Percentiles rank a stretch among this genome's conserved stretches.
These are phyloP conservation scores for Colletotrichum melonis DNA, from an alignment of 2,329 filamentous ascomycete genomes.

Conservation along the genomic window DNA sequence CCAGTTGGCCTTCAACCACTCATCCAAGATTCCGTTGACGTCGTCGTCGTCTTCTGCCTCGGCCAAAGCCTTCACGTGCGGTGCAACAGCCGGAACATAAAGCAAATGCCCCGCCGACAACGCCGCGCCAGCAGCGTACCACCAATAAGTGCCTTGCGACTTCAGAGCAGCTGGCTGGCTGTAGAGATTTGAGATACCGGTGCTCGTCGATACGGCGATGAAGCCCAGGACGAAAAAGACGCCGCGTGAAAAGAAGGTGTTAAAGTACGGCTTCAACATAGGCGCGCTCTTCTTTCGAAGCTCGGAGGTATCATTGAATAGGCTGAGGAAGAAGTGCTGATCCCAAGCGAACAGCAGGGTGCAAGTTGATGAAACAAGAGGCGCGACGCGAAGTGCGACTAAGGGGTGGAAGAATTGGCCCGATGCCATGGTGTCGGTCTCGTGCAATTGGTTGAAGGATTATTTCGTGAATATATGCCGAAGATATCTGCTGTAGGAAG, in stretches of 20 bases:
- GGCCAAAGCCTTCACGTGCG: not conserved
- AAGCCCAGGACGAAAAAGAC: slow-evolving; percentile 23
- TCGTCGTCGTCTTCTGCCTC: not conserved
- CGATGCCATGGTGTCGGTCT: slow-evolving; percentile 36
- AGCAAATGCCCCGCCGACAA: slow-evolving; percentile 45
- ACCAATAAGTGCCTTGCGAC: slow-evolving; percentile 37
- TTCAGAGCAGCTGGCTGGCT: not conserved
- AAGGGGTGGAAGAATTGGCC: slow-evolving; percentile 35
- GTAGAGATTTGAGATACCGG: not conserved
- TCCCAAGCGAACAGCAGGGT: slow-evolving; percentile 43
- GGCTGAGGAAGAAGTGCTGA: slow-evolving; percentile 35
- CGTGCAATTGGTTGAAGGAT: not conserved
- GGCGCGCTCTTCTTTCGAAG: slow-evolving; percentile 17
- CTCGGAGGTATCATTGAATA: slow-evolving; percentile 28
- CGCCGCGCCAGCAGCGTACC: slow-evolving; percentile 44
- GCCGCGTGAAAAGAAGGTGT: slow-evolving; percentile 38
- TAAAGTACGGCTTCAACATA: slow-evolving; percentile 43
- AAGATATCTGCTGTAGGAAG: too few relatives aligned
- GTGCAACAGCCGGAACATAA: slow-evolving; percentile 42
- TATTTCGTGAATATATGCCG: too few relatives aligned
- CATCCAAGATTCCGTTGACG: not conserved
- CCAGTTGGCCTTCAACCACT: slow-evolving; percentile 5
- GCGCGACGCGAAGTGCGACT: slow-evolving; percentile 42
- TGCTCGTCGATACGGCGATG: not conserved
- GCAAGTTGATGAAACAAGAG: slow-evolving; percentile 44